Percentiles rank a stretch among this genome's conserved stretches.
phyloP scores from a whole-genome alignment of 345 rosid genomes.

The Eutrema heterophyllum region DNA sequence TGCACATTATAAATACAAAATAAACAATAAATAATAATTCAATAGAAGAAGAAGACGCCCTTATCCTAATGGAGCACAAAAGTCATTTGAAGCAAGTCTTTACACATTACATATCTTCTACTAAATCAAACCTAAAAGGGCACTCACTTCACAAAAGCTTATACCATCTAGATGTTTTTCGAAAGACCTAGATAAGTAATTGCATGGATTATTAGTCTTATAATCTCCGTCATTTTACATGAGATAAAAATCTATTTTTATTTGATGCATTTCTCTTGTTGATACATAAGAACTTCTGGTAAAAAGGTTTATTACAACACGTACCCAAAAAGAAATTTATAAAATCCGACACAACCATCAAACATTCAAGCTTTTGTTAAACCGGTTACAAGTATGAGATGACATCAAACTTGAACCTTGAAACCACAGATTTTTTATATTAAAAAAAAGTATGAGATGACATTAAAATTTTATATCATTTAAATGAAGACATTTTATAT shows the following conservation, averaged over 20 bases:
- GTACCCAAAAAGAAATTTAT: not conserved
- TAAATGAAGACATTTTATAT: not conserved
- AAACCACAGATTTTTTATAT: no score
- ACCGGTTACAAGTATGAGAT: not conserved
- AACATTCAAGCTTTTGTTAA: not conserved
- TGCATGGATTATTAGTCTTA: not conserved
- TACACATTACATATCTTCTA: not conserved
- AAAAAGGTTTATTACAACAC: not conserved
- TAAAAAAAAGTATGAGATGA: no score
- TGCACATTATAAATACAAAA: not conserved
- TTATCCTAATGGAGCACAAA: not conserved
- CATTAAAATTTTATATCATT: not conserved
- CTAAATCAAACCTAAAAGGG: not conserved
- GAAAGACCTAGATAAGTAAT: not conserved
- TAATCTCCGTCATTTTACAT: not conserved
- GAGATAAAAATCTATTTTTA: not conserved
- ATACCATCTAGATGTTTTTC: not conserved
- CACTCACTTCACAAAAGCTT: not conserved
- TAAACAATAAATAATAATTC: not conserved
- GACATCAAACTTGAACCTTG: not conserved
- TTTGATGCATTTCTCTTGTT: not conserved
- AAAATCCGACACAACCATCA: not conserved
- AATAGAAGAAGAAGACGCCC: not conserved
- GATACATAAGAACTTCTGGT: not conserved
- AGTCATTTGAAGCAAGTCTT: not conserved